Percentiles rank a stretch among this genome's conserved stretches.
phyloP scores from a whole-genome alignment of 169 alveolate genomes.

The Cryptosporidium ubiquitum region DNA sequence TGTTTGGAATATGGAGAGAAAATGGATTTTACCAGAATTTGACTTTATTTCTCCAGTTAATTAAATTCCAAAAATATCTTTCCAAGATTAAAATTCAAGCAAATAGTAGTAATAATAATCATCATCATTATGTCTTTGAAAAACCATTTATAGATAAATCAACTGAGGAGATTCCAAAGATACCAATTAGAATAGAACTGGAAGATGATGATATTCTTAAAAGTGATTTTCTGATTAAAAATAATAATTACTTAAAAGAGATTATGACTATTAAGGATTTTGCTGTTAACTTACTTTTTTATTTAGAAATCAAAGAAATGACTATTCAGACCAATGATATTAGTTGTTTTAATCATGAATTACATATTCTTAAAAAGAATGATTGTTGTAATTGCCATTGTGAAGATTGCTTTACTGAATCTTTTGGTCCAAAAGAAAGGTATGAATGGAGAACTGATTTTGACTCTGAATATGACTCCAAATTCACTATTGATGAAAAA shows the following conservation, averaged over 20 bases:
- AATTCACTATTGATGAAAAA: background rate
- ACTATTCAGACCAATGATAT: slow-evolving; percentile 55
- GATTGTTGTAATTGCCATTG: background rate
- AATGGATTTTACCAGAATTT: slow-evolving; percentile 65
- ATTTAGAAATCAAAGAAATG: slow-evolving; percentile 37
- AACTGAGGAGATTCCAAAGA: slow-evolving; percentile 2
- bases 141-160: background rate
- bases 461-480: background rate
- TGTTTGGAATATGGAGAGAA: slow-evolving; percentile 66
- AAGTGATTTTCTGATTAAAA: slow-evolving; percentile 22
- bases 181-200: slow-evolving; percentile 28
- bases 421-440: slow-evolving; percentile 46
- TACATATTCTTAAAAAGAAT: background rate
- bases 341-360: slow-evolving; percentile 9
- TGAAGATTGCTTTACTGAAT: slow-evolving; percentile 37
- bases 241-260: slow-evolving; percentile 2
- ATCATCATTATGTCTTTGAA: background rate
- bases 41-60: slow-evolving; percentile 22
- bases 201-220: slow-evolving; percentile 18
- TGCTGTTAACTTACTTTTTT: slow-evolving; percentile 1
- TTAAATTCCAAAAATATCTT: slow-evolving; percentile 29
- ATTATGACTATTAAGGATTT: slow-evolving; percentile 14
- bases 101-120: background rate
- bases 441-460: slow-evolving; percentile 14
- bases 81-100: background rate